Conservation (phyloP, 2,329 filamentous ascomycete species). For the Ophiostoma tasmaniense region DNA sequence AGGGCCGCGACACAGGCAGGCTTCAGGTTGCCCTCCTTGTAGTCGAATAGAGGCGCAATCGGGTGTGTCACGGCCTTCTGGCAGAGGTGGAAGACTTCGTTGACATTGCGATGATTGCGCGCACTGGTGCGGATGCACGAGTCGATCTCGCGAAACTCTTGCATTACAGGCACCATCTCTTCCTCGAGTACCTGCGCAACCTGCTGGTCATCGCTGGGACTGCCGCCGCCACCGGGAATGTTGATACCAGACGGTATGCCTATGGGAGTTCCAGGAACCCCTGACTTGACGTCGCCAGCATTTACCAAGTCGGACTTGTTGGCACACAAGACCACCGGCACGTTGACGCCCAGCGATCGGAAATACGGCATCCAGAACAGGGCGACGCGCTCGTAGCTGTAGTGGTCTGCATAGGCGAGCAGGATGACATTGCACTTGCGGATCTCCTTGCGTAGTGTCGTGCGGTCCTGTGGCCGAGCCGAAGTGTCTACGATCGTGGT, state of each 20-base stretch:
- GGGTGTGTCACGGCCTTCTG: constrained; percentile 97
- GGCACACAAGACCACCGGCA: constrained; percentile 90
- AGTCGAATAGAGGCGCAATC: constrained; percentile 91
- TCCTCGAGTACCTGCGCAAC: constrained; percentile 85
- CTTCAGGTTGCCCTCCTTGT: constrained; percentile 83
- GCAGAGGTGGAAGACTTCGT: constrained; percentile 94
- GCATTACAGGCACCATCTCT: constrained; percentile 97
- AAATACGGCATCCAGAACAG: constrained; percentile 99
- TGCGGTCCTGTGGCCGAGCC: constrained; percentile 85
- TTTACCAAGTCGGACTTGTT: constrained; percentile 80
- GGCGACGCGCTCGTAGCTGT: constrained; percentile 95
- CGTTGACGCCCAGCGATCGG: constrained; percentile 93
- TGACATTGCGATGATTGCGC: constrained; percentile 84
- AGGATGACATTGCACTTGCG: constrained; percentile 95
- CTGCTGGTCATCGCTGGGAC: constrained; percentile 44
- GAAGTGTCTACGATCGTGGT: constrained; percentile 98
- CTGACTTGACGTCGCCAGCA: not conserved
- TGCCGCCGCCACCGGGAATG: constrained; percentile 7
- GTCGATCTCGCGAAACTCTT: constrained; percentile 97
- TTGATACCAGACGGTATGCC: not conserved
- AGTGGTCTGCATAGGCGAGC: constrained; percentile 95
- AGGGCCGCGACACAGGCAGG: constrained; percentile 80
- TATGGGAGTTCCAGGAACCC: not conserved
- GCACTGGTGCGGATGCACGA: constrained; percentile 94
- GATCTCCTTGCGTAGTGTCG: constrained; percentile 84